Conservation (phyloP, 495 filamentous ascomycete genomes). For the Immersiella caudata region DNA sequence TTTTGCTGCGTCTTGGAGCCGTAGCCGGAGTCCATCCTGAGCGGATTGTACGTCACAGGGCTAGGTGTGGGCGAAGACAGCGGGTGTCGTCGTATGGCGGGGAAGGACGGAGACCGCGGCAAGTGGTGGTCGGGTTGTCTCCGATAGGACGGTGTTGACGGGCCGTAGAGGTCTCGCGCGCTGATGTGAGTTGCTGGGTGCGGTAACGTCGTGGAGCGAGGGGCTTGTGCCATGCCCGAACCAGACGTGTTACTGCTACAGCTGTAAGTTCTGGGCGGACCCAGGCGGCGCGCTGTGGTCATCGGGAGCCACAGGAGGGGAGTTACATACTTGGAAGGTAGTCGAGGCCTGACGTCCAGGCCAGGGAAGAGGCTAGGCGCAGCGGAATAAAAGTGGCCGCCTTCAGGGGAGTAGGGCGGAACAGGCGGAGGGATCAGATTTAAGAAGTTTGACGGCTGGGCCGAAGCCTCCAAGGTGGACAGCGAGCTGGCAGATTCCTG, state of each 20-base stretch:
- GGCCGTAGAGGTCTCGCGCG: conserved; percentile 54
- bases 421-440: conserved; percentile 49
- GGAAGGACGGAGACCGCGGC: conserved; percentile 52
- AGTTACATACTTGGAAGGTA: conserved; percentile 54
- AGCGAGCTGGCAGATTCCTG: conserved; percentile 49
- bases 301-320: conserved; percentile 21
- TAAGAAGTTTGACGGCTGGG: conserved; percentile 50
- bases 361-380: conserved; percentile 48
- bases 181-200: conserved; percentile 50
- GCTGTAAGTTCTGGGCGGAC: conserved; percentile 43
- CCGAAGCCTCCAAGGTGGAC: conserved; percentile 50
- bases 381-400: conserved; percentile 46
- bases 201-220: conserved; percentile 53
- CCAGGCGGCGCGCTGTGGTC: conserved; percentile 30
- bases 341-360: conserved; percentile 54
- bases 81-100: conserved; percentile 52
- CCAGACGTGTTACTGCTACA: conserved; percentile 49
- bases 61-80: conserved; percentile 53
- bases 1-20: conserved; percentile 45
- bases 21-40: conserved; percentile 52
- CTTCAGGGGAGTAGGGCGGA: conserved; percentile 50
- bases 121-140: conserved; percentile 51
- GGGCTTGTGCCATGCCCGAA: conserved; percentile 59
- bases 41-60: conserved; percentile 44
- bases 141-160: conserved; percentile 50